phyloP scores from a whole-genome alignment of 2,329 filamentous ascomycete genomes.

The Aureobasidium sp. region DNA sequence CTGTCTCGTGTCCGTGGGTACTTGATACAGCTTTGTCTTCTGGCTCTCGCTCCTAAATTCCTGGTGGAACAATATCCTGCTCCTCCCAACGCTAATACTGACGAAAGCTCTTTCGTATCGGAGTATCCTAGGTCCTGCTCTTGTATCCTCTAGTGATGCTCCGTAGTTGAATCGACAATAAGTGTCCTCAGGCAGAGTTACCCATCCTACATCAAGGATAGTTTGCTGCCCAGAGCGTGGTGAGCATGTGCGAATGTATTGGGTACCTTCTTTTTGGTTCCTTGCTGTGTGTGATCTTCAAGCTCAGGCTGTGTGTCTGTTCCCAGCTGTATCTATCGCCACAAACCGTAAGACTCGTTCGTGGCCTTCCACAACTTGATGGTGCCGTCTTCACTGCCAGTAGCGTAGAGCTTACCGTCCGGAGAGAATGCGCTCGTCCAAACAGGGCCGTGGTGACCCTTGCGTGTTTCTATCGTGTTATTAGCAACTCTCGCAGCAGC shows the following conservation, averaged over 20 bases:
- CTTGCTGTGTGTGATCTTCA: background rate
- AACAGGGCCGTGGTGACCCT: conserved; percentile 93
- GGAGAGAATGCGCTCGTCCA: conserved; percentile 95
- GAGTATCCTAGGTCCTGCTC: background rate
- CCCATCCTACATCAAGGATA: background rate
- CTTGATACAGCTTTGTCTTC: background rate
- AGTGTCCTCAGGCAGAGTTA: background rate
- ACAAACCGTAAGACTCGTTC: conserved; percentile 55
- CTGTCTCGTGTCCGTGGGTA: background rate
- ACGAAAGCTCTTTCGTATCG: background rate
- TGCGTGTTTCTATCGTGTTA: conserved; percentile 63
- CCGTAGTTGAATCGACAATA: background rate
- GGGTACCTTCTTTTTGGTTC: background rate
- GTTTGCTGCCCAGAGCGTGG: background rate
- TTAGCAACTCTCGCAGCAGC: background rate
- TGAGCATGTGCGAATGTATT: background rate
- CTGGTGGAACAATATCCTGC: background rate
- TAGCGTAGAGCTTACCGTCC: conserved; percentile 92
- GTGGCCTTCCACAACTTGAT: conserved; percentile 82
- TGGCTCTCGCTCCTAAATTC: background rate
- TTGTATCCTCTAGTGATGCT: background rate
- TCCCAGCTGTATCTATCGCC: conserved; percentile 37
- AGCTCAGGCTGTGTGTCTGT: background rate
- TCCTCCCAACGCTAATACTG: background rate
- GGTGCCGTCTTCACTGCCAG: conserved; percentile 92